Conservation (phyloP, 768 basidiomycete species). For the Hebeloma cylindrosporum region DNA sequence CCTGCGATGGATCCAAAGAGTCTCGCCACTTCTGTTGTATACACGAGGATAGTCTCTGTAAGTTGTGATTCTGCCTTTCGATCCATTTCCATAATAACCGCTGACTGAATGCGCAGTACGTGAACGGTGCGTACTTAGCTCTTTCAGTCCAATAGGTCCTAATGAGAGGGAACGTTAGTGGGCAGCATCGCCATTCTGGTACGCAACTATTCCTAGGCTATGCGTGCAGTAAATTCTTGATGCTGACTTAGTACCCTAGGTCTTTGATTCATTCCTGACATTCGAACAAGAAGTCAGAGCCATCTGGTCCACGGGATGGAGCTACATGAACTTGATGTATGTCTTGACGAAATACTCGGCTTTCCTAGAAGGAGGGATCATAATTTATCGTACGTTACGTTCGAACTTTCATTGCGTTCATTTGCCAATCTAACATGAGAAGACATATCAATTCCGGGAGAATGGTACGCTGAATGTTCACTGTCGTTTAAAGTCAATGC, state of each 20-base stretch:
- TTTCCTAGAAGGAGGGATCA: conserved; percentile 20
- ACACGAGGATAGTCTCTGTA: conserved; percentile 16
- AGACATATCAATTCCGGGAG: conserved; percentile 16
- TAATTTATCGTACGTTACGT: conserved; percentile 19
- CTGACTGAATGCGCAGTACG: conserved; percentile 5
- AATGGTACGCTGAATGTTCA: conserved; percentile 10
- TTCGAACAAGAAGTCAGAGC: conserved; percentile 17
- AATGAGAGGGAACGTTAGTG: conserved; percentile 1
- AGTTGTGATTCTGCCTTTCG: not conserved
- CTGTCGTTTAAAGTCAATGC: conserved; percentile 15
- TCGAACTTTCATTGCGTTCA: not conserved
- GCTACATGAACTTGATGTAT: conserved; percentile 18
- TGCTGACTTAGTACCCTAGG: conserved; percentile 3
- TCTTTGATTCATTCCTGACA: conserved; percentile 21
- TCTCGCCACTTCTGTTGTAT: conserved; percentile 6
- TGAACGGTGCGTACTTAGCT: conserved; percentile 6
- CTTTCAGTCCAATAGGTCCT: not conserved
- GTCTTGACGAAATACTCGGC: conserved; percentile 22
- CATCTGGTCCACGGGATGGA: conserved; percentile 20
- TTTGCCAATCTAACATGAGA: not conserved
- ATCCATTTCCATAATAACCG: not conserved
- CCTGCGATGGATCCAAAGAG: conserved; percentile 5
- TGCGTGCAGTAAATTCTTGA: not conserved
- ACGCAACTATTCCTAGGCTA: not conserved
- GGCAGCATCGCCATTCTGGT: conserved; percentile 13